A percentile compares a stretch with the other conserved stretches of the same genome.
phyloP scores from a whole-genome alignment of 805 yeast species.

The Metahyphopichia silvanorum region DNA sequence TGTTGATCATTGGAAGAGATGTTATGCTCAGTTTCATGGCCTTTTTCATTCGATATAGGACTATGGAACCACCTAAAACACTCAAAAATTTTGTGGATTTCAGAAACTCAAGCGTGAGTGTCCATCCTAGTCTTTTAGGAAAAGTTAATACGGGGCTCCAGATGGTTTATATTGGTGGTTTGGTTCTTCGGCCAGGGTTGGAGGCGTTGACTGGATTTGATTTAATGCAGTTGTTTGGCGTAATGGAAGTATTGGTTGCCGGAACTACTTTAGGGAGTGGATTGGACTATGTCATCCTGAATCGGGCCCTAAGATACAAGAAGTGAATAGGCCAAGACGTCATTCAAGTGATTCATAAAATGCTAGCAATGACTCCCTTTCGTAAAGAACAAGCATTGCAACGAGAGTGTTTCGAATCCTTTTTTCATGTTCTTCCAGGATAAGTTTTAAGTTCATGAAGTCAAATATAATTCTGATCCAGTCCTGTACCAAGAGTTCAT shows the following conservation, averaged over 20 bases:
- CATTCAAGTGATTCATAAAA: too few species aligned
- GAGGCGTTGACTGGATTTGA: slow-evolving; percentile 15
- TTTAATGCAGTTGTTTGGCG: slow-evolving; percentile 15
- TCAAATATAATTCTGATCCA: too few species aligned
- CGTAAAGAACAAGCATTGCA: too few species aligned
- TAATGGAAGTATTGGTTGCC: slow-evolving; percentile 27
- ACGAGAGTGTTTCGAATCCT: too few species aligned
- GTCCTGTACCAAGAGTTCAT: too few species aligned
- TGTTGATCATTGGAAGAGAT: slow-evolving; percentile 81
- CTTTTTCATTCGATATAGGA: slow-evolving; percentile 62
- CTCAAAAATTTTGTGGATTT: slow-evolving; percentile 73
- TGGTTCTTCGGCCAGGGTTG: slow-evolving; percentile 33
- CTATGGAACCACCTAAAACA: slow-evolving; percentile 76
- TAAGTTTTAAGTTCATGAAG: too few species aligned
- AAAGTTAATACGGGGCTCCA: slow-evolving; percentile 90
- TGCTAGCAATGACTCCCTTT: too few species aligned
- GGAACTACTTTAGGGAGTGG: slow-evolving; percentile 78
- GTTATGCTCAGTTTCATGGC: slow-evolving; percentile 69
- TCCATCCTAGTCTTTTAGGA: slow-evolving; percentile 81
- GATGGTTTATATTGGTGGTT: slow-evolving; percentile 75
- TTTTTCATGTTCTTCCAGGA: too few species aligned
- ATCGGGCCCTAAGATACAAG: slow-evolving; percentile 62
- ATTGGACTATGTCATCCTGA: slow-evolving; percentile 67
- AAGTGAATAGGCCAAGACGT: too few species aligned
- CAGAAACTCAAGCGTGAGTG: slow-evolving; percentile 69